Base-by-base conservation (phyloP, 2,329 filamentous ascomycete genomes). In the Epichloe coenophiala region DNA sequence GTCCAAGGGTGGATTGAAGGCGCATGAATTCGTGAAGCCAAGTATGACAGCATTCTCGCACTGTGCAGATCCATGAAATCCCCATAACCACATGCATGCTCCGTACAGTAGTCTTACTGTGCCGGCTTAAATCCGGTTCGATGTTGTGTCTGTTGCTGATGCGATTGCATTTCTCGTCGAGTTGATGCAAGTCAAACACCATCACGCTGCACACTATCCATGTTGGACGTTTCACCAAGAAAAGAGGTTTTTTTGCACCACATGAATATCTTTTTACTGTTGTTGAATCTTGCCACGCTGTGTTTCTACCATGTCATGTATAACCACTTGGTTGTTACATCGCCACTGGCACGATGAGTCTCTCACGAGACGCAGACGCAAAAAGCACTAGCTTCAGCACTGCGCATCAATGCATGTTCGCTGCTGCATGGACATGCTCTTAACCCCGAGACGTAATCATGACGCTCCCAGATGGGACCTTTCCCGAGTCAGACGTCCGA, bases 261-360 rank as follows among this genome's bases (percentile, higher is more conserved):
- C 21, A 17, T 17, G 47, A 40, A 38, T 47, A 45, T 51, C 39
- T 31, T 21, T 53, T 33, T 42, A n/a, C 45, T 46, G 42, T 49
- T 50, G 48, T 49, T 50, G 48, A 41, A 48, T 57, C 51, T 54
- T 50, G 51, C 51, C 57, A 58, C 51, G 51, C 52, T 49, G 49
- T 51, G 43, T 51, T 50, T 39, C 45, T 45, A 51, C 44, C 46
- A 35, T 51, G 51, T 31, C 4, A 56, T 51, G 51, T 47, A 56
- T 56, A 58, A 57, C 57, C 60, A 62, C 60, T 62, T 61, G 60
- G 56, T 56, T 51, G 54, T 53, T 39, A 54, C 47, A 56, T 55
- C 56, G 45, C 45, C 48, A 52, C 54, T 53, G 56, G 51, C 45
- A 47, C 53, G 39, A 52, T 46, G 35, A 23, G 50, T 47, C 43